Base-by-base conservation (phyloP, 495 filamentous ascomycete species). In the Penicillium angulare region DNA sequence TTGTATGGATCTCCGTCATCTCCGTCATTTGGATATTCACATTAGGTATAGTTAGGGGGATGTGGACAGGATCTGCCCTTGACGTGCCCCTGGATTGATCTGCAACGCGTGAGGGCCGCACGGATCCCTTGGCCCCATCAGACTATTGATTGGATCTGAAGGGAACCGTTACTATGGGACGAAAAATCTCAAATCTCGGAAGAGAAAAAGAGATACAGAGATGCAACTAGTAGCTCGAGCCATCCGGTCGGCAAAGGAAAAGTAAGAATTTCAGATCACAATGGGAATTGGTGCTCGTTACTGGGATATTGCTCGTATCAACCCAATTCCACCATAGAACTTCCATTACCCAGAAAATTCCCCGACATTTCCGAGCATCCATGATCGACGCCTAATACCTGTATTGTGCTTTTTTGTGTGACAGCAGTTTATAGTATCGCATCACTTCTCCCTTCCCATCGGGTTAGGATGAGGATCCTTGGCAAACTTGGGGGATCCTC, bases 121-220 rank as follows among this genome's bases (percentile, higher is more conserved):
- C 56, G 52, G 63, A 56, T 54, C 60, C 40, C 67, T 39, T 35
- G 36, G 53, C 47, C 33, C 59, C 60, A 55, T 61, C 47, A 38
- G 53, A 65, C 61, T 62, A 65, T 63, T 62, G 53, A 57, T 56
- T 58, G 57, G 60, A 66, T 63, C 56, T 65, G 53, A 43, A 17
- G 56, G 54, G 53, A 53, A 59, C 61, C 63, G 65, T 65, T 66
- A 47, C 43, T 38, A 49, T 43, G 60, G 57, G 40, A 58, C 50
- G n/a, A 34, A 47, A 49, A 55, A 63, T 63, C 63, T 60, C 67
- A 67, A 70, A 72, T 69, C 62, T 62, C 42, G 49, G 31, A 36
- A 32, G 13, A 21, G 52, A 55, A 12, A 8, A n/a, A 13, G 43
- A 44, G 9, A 5, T 6, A 10, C 5, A 18, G n/a, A 21, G 29